Percentiles rank a stretch among this genome's conserved stretches.
Conservation (phyloP, 164 flowering plant genomes). For the Stephania cephalantha region DNA sequence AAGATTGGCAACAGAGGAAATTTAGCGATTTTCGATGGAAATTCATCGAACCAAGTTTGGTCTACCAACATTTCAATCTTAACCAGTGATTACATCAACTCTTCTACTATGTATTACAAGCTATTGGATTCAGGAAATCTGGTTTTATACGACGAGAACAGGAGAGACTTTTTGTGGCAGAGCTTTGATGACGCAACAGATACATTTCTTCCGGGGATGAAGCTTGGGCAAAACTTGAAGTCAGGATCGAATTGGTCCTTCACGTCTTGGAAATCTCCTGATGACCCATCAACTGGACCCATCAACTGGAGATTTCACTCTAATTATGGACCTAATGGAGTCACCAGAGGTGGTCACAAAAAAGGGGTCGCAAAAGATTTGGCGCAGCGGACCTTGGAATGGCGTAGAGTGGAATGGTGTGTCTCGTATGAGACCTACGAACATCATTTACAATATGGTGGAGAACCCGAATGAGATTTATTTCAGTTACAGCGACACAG, state of each 20-base stretch:
- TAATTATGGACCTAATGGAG: conserved; percentile 19
- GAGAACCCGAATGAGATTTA: conserved; percentile 7
- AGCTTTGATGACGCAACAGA: background rate
- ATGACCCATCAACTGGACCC: conserved; percentile 14
- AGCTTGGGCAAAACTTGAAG: conserved; percentile 32
- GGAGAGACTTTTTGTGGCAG: background rate
- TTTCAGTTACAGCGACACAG: background rate
- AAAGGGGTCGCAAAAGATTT: conserved; percentile 8
- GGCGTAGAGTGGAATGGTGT: conserved; percentile 15
- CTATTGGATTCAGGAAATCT: conserved; percentile 50
- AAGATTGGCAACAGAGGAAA: conserved; percentile 20
- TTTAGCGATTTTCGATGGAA: conserved; percentile 12
- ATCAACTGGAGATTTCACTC: conserved; percentile 22
- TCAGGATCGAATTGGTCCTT: conserved; percentile 30
- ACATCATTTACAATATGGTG: conserved; percentile 9
- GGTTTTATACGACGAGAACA: conserved; percentile 12
- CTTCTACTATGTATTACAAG: conserved; percentile 13
- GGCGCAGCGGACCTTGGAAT: conserved; percentile 28
- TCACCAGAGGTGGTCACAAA: conserved; percentile 19
- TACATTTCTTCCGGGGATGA: conserved; percentile 2
- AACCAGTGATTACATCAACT: background rate
- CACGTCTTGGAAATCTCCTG: conserved; percentile 22
- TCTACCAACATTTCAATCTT: conserved; percentile 18
- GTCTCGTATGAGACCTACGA: background rate
- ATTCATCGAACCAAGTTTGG: conserved; percentile 21